Conservation (phyloP, 2,329 filamentous ascomycete species). For the Colletotrichum neosansevieriae region DNA sequence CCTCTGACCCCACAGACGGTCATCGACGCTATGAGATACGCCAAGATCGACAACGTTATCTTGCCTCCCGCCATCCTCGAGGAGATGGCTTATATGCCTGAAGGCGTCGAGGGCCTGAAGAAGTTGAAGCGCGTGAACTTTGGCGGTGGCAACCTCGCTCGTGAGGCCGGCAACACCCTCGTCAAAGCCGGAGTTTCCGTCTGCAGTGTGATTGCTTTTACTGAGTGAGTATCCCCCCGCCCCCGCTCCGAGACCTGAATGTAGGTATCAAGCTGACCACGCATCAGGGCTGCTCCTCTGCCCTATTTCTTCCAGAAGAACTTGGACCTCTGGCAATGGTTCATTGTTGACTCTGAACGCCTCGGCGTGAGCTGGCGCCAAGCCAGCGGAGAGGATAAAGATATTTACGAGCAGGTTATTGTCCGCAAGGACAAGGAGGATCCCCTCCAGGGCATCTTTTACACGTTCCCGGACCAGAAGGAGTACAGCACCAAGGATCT, state of each 20-base stretch:
- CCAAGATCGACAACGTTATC: slow-evolving; percentile 45
- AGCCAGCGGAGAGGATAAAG: slow-evolving; percentile 47
- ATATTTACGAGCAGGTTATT: slow-evolving; percentile 54
- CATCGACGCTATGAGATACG: slow-evolving; percentile 47
- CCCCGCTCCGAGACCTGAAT: too few species aligned
- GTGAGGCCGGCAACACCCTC: slow-evolving; percentile 53
- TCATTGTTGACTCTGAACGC: slow-evolving; percentile 51
- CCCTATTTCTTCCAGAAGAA: slow-evolving; percentile 54
- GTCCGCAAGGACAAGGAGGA: slow-evolving; percentile 52
- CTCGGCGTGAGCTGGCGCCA: slow-evolving; percentile 57
- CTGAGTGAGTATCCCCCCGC: slow-evolving; percentile 51
- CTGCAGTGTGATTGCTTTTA: slow-evolving; percentile 54
- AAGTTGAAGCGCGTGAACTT: slow-evolving; percentile 51
- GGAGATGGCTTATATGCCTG: slow-evolving; percentile 52
- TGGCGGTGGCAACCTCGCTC: slow-evolving; percentile 54
- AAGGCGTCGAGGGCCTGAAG: slow-evolving; percentile 47
- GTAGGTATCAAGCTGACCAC: rapidly evolving
- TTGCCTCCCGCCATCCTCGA: slow-evolving; percentile 57
- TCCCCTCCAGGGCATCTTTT: slow-evolving; percentile 55
- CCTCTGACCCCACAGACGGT: slow-evolving; percentile 52
- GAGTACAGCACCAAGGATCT: slow-evolving; percentile 59
- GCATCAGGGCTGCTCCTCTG: slow-evolving; percentile 50
- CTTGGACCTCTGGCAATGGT: slow-evolving; percentile 31
- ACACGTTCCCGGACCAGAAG: slow-evolving; percentile 51
- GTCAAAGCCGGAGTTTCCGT: slow-evolving; percentile 50